Base-by-base conservation (phyloP, 2,329 filamentous ascomycete genomes). In the Talaromyces sp. region DNA sequence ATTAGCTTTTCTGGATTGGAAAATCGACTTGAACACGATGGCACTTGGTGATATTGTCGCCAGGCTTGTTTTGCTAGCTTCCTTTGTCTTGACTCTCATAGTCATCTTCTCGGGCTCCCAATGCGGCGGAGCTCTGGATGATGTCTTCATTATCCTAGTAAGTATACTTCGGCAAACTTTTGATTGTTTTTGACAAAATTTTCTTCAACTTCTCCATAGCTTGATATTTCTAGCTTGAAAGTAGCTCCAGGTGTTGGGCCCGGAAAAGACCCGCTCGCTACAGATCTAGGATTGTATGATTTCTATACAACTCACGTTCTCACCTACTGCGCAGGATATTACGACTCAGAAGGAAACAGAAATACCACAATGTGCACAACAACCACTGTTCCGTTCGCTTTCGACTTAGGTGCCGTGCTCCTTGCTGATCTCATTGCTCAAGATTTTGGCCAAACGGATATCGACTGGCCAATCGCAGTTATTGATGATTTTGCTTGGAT, bases 291-390 rank as follows among this genome's bases (percentile, higher is more conserved):
- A n/a, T 6, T 32, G 50, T 60, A 60, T 46, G 58, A 60, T 11
- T 60, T 60, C 24, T 60, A 51, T 21, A 60, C 53, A 17, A 31
- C 19, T 38, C 52, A 60, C 24, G n/a, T 60, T 8, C 9, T 60
- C n/a, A 60, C 29, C 14, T 56, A 56, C 35, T 60, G 53, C 19
- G 58, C 58, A n/a, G 58, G 58, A n/a, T 60, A 41, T 32, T 56
- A 38, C n/a, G 31, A 32, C n/a, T 14, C 29, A 9, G 3, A 24
- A 10, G 43, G 53, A 24, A 21, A 55, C 17, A 41, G 58, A 35
- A 56, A 56, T 19, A 60, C 46, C 19, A 60, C 53, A 11, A 24
- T 60, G 32, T 60, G 58, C 26, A 52, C 46, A 3, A 24, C 27
- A 12, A 48, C 58, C 2, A 52, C 21, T 19, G 46, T 60, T 24